Evolutionary conservation across 805 yeast species (phyloP), one percentile per base, ranked within the genome.

Genomic region (Yamadazyma scolyti): DNA sequence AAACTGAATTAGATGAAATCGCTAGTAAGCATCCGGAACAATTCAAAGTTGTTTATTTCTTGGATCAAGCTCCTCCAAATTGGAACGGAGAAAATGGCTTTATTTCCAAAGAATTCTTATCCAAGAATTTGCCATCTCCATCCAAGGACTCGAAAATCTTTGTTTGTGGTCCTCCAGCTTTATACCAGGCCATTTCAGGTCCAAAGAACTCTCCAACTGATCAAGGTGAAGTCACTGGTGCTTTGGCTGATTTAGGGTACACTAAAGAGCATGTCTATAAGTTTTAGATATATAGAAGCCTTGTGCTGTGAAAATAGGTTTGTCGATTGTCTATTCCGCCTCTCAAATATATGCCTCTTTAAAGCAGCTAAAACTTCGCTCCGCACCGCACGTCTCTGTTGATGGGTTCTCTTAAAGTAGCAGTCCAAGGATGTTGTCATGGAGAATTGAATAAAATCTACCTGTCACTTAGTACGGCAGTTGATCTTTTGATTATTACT

Each of bases 141-240:
- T 51, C 72, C 13, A 30, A 36, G 25, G 82, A 77, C 36, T 39
- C 51, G 34, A 75, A 80, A 60, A 74, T 89, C 36, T 90, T 84
- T 48, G 83, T 90, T 35, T 93, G 98, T 63, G 98, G 98, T 34
- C 98, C 98, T 38, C 95, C 96, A 52, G 83, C 84, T 24, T 72
- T 93, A 57, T 85, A 85, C 79, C 71, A 82, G 33, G 88, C 95
- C 36, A 52, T 88, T 46, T 85, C 96, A 18, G 98, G 98, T 54
- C 58, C 61, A 48, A 90, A 90, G 75, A 71, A 65, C 27, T 79
- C 93, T 30, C 94, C 96, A 47, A 50, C 79, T 33, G 97, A 89
- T 56, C 98, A 93, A 72, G 98, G 98, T 64, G 96, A 85, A 64
- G 75, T 93, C 36, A 68, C 80, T 17, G 98, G 98, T 54, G 77